Evolutionary conservation across 1,284 basidiomycete genomes (phyloP).

Genomic region (Peniophora sp.): DNA sequence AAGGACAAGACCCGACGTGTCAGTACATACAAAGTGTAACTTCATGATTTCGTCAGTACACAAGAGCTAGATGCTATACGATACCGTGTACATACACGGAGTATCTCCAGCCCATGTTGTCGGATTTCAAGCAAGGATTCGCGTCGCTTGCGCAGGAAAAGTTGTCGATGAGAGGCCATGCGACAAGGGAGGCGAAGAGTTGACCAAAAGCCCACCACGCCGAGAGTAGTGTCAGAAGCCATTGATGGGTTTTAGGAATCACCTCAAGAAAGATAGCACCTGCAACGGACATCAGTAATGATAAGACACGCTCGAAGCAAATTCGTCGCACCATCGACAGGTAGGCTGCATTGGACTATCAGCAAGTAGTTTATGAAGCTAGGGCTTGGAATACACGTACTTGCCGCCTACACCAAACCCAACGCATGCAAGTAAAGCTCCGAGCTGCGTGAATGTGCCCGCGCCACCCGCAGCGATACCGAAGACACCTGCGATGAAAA

Average conservation of each 20-base stretch:
- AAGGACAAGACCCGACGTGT: not conserved
- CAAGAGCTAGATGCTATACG: not conserved
- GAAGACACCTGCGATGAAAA: constrained; percentile 52
- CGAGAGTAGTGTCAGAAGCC: constrained; percentile 57
- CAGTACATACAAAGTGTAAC: too few relatives aligned
- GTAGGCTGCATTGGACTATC: constrained; percentile 20
- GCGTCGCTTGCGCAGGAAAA: constrained; percentile 31
- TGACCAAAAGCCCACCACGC: constrained; percentile 63
- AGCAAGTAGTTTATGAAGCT: not conserved
- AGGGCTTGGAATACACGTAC: constrained; percentile 25
- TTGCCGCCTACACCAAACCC: constrained; percentile 56
- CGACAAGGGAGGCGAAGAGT: constrained; percentile 41
- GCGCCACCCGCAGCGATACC: constrained; percentile 51
- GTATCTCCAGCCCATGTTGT: constrained; percentile 60
- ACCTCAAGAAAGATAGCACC: constrained; percentile 50
- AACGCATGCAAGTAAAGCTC: constrained; percentile 40
- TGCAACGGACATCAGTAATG: constrained; percentile 10
- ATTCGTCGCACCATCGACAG: constrained; percentile 37
- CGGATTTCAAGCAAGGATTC: constrained; percentile 31
- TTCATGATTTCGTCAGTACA: too few relatives aligned
- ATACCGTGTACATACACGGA: constrained; percentile 33
- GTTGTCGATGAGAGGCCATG: constrained; percentile 43
- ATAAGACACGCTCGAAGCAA: not conserved
- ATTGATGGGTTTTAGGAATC: constrained; percentile 46
- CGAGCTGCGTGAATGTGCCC: constrained; percentile 41